Conservation (phyloP, 2,329 filamentous ascomycete species). For the Aspergillus puulaauensis region DNA sequence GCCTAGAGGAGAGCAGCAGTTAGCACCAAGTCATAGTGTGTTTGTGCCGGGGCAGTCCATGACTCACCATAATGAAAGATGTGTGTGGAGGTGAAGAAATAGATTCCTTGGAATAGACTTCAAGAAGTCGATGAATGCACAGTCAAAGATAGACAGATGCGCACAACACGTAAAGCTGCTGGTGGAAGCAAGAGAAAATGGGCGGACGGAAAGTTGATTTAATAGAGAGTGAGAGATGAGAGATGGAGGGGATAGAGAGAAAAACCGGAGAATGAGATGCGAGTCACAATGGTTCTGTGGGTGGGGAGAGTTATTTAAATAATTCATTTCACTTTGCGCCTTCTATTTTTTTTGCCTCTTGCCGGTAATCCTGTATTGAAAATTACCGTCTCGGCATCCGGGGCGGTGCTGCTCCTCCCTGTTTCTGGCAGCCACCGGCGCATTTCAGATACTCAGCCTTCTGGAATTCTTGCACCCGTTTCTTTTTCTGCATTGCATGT, state of each 20-base stretch:
- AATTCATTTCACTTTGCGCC: conserved; percentile 17
- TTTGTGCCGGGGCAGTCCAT: neutral
- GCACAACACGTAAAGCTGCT: conserved; percentile 15
- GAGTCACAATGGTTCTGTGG: conserved; percentile 16
- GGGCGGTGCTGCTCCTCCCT: conserved; percentile 9
- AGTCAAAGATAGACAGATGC: conserved; percentile 11
- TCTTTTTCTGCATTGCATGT: neutral
- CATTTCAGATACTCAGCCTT: neutral
- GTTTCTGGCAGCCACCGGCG: conserved; percentile 7
- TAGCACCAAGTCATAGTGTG: conserved; percentile 9
- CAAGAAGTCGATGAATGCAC: neutral
- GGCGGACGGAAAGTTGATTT: conserved; percentile 23
- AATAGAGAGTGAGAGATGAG: conserved; percentile 15
- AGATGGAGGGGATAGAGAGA: conserved; percentile 19
- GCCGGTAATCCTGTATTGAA: conserved; percentile 13
- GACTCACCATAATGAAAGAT: conserved; percentile 16
- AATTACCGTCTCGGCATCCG: conserved; percentile 14
- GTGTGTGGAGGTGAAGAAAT: conserved; percentile 10
- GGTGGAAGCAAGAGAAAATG: conserved; percentile 11
- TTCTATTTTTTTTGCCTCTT: conserved; percentile 16
- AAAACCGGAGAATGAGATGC: conserved; percentile 16
- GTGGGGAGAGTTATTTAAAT: conserved; percentile 21
- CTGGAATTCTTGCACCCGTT: neutral
- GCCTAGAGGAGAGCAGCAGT: conserved; percentile 38
- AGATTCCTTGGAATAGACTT: conserved; percentile 6